These are phyloP conservation scores for Lathyrus tuberosus DNA, from an alignment of 306 rosid species.

Conservation along the genomic window DNA sequence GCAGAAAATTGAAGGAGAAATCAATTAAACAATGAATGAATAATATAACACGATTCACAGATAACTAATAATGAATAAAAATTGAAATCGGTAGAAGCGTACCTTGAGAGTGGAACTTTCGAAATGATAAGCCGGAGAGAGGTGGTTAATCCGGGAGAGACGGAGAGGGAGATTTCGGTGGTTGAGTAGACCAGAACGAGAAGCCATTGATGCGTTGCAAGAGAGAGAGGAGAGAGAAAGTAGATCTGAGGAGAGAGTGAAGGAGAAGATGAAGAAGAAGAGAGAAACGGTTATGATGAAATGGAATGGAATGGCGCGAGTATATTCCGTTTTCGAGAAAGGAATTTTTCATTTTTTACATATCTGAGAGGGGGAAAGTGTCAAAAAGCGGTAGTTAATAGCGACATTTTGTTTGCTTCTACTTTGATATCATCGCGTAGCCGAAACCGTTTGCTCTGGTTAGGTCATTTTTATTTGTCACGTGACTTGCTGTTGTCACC, in stretches of 20 bases:
- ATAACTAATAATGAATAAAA: not conserved
- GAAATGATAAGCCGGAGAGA: constrained; percentile 23
- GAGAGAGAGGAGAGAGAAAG: constrained; percentile 23
- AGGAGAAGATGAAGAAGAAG: not conserved
- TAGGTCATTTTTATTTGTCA: not conserved
- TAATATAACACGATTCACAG: not conserved
- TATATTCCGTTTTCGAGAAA: constrained; percentile 26
- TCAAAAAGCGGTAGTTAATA: constrained; percentile 31
- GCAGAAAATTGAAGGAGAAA: constrained; percentile 37
- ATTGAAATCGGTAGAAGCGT: not conserved
- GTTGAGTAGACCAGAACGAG: constrained; percentile 38
- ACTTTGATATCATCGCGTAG: constrained; percentile 48
- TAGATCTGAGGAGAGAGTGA: constrained; percentile 47
- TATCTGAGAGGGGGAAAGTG: constrained; percentile 12
- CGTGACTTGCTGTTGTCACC: not conserved
- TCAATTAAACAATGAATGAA: not conserved
- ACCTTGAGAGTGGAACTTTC: constrained; percentile 19
- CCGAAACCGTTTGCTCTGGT: constrained; percentile 26
- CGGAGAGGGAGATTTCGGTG: constrained; percentile 39
- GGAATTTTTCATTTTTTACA: not conserved
- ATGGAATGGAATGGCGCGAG: constrained; percentile 20
- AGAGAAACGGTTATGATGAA: not conserved
- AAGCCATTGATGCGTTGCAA: constrained; percentile 45
- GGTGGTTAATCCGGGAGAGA: constrained; percentile 34
- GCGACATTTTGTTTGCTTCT: constrained; percentile 24